Evolutionary conservation across 1,284 basidiomycete species (phyloP).

Genomic region (Erythrobasidium hasegawianum): DNA sequence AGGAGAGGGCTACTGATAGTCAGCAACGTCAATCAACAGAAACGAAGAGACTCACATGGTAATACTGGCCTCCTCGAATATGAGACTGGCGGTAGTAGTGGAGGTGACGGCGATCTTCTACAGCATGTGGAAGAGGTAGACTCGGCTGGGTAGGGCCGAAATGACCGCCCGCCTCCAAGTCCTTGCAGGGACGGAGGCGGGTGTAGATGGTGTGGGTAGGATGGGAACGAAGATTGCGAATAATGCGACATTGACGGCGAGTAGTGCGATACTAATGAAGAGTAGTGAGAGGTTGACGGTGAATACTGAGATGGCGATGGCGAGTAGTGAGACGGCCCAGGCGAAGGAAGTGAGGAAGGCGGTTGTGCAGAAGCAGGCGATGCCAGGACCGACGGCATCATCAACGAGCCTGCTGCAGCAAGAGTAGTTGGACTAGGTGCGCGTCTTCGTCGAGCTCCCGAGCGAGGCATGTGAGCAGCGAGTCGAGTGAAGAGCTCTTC

Average conservation of each 20-base stretch:
- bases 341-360: not conserved
- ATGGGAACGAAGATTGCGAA: not conserved
- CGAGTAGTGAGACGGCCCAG: not conserved
- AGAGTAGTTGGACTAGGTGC: not conserved
- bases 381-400: not conserved
- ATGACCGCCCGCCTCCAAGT: slow-evolving; percentile 1
- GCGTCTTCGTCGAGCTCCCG: not conserved
- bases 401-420: not conserved
- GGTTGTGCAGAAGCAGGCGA: not conserved
- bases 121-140: not conserved
- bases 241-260: too few relatives aligned
- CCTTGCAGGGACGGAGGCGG: slow-evolving; percentile 1
- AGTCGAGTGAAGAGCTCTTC: slow-evolving; percentile 52
- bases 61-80: slow-evolving; percentile 1
- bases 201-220: not conserved
- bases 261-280: too few relatives aligned
- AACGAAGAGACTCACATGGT: not conserved
- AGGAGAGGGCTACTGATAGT: not conserved
- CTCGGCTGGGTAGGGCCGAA: slow-evolving; percentile 5
- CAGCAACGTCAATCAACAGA: not conserved
- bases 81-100: not conserved
- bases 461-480: slow-evolving; percentile 22
- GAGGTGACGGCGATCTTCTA: not conserved
- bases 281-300: not conserved
- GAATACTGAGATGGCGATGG: too few relatives aligned